Evolutionary conservation across 441 rosid species (phyloP), one percentile per base, ranked within the genome.

Genomic region (Mallotus repandus): DNA sequence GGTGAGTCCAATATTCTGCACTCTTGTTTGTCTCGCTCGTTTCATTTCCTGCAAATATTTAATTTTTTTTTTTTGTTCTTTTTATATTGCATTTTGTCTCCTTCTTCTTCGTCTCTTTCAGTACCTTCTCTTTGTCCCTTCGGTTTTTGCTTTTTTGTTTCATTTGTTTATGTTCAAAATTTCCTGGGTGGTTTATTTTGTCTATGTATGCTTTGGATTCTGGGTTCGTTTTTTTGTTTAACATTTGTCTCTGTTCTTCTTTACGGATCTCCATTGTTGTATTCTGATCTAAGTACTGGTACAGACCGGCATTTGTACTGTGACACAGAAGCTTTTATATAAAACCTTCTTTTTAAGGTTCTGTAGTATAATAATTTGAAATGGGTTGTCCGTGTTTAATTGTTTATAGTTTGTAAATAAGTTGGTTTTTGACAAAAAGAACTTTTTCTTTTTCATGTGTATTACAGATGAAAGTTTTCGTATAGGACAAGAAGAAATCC

Each of bases 1-100:
- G 84, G 85, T 76, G 63, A 82, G 79, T 74, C 81, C 87, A 72
- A 81, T 35, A 79, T 79, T 83, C 75, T 69, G 70, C 35, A 71
- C 62, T 74, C 77, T 77, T 62, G 70, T 62, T 66, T 46, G 80
- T 75, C 82, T 79, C 79, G 81, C 71, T 75, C 65, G 69, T 80
- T 77, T 79, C 78, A 69, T 62, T 62, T 70, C 57, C 57, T 29
- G 38, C 16, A 29, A 52, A 22, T 65, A 16, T 61, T 50, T 15
- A 50, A 29, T 60, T 71, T 79, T 50, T 62, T 73, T 78, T 58
- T 64, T 29, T 29, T 25, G 16, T 68, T 71, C 43, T 21, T 70
- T 75, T 72, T 48, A 52, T 10, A 11, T 9, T 64, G 64, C 54
- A 19, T 55, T 38, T 69, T 79, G 84, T 77, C 82, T 76, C 70